A percentile compares a stretch with the other conserved stretches of the same genome.
phyloP scores from a whole-genome alignment of 768 basidiomycete genomes.

The Trametes cubensis region DNA sequence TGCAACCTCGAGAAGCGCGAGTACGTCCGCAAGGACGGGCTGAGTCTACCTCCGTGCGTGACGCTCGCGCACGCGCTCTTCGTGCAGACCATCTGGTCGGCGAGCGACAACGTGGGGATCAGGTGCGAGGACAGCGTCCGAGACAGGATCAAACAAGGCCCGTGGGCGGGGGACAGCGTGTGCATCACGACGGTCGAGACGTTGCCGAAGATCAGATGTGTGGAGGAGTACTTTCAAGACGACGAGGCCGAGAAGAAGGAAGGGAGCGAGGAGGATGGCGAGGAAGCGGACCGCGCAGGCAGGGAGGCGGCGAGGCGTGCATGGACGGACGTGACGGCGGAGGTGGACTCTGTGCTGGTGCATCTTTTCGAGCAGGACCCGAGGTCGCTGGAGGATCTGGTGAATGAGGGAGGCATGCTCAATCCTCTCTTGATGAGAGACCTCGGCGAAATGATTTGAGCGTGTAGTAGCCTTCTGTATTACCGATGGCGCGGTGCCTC shows the following conservation, averaged over 20 bases:
- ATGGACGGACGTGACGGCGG: not conserved
- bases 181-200: slow-evolving; percentile 1
- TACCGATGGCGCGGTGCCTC: too few relatives aligned
- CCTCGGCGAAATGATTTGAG: too few relatives aligned
- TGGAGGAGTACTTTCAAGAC: not conserved
- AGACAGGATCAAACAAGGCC: not conserved
- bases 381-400: not conserved
- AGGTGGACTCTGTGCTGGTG: not conserved
- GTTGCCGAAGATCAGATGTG: not conserved
- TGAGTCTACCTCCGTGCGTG: not conserved
- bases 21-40: slow-evolving; percentile 8
- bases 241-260: too few relatives aligned
- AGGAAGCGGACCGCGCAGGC: too few relatives aligned
- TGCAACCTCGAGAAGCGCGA: slow-evolving; percentile 9
- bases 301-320: too few relatives aligned
- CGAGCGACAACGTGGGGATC: not conserved
- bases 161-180: slow-evolving; percentile 13
- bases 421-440: too few relatives aligned
- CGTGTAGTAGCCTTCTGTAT: too few relatives aligned
- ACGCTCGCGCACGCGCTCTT: slow-evolving; percentile 10
- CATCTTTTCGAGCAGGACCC: not conserved
- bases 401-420: too few relatives aligned
- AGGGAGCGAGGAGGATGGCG: too few relatives aligned
- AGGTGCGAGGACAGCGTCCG: not conserved
- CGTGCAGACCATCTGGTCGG: slow-evolving; percentile 3